Evolutionary conservation across 2,329 filamentous ascomycete genomes (phyloP).

Genomic region (Exophiala mesophila): DNA sequence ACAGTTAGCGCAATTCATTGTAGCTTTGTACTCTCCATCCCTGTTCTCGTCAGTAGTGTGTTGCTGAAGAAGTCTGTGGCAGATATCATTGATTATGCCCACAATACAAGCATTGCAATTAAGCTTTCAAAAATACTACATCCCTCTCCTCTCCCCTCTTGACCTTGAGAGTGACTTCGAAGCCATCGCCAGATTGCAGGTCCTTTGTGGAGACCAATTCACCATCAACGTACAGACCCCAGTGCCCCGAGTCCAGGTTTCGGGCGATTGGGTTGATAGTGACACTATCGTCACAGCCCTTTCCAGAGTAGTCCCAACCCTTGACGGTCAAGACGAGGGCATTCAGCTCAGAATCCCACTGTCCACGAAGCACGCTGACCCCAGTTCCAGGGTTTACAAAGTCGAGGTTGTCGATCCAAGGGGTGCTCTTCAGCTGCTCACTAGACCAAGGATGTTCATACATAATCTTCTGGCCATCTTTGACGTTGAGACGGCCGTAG

Average conservation of each 20-base stretch:
- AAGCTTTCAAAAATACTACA: slow-evolving; percentile 10
- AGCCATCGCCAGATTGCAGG: neutral
- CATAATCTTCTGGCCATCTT: slow-evolving; percentile 18
- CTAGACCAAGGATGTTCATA: slow-evolving; percentile 18
- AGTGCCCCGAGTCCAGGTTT: slow-evolving; percentile 2
- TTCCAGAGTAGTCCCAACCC: slow-evolving; percentile 13
- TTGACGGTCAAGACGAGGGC: slow-evolving; percentile 15
- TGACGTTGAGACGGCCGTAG: slow-evolving; percentile 18
- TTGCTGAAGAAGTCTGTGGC: too few species aligned
- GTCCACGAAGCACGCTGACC: slow-evolving; percentile 14
- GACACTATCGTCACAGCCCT: slow-evolving; percentile 6
- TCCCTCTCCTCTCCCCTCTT: slow-evolving; percentile 13
- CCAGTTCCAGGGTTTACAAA: slow-evolving; percentile 9
- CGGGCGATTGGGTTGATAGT: slow-evolving; percentile 5
- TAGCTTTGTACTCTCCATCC: too few species aligned
- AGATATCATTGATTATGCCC: too few species aligned
- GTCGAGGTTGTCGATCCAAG: slow-evolving; percentile 15
- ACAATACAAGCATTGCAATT: too few species aligned
- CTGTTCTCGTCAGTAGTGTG: too few species aligned
- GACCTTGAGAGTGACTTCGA: slow-evolving; percentile 1
- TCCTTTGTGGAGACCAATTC: slow-evolving; percentile 2
- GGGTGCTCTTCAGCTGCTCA: slow-evolving; percentile 4
- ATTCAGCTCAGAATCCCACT: slow-evolving; percentile 10
- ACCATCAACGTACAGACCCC: slow-evolving; percentile 14
- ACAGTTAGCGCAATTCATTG: too few species aligned